Evolutionary conservation across 352 stramenopile species (phyloP).

Genomic region (Globisporangium okanoganense): DNA sequence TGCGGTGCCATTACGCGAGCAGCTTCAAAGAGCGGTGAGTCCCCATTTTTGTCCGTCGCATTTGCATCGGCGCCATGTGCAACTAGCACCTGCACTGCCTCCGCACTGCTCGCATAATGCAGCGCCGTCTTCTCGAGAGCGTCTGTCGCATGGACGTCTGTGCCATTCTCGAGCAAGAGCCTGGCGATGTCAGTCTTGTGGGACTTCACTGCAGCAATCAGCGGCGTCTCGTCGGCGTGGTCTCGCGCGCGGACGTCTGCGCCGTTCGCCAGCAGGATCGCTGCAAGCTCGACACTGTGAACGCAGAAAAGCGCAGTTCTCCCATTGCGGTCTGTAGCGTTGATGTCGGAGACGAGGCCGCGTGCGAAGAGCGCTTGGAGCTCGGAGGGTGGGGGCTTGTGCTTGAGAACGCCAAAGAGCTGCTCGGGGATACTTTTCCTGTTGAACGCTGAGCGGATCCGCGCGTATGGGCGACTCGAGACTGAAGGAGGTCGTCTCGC

Average conservation of each 20-base stretch:
- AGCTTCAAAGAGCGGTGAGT: not conserved
- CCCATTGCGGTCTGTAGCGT: not conserved
- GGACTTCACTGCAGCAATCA: not conserved
- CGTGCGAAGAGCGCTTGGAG: not conserved
- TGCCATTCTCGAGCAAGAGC: not conserved
- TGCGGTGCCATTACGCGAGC: not conserved
- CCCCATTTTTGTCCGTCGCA: not conserved
- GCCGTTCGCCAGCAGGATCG: not conserved
- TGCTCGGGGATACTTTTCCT: not conserved
- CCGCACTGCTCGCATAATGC: not conserved
- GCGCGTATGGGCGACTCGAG: constrained; percentile 25
- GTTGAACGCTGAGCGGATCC: not conserved
- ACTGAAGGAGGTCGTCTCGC: constrained; percentile 17
- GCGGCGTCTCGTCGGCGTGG: not conserved
- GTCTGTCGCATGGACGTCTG: not conserved
- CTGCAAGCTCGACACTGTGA: not conserved
- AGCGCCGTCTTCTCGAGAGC: not conserved
- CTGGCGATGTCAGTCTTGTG: not conserved
- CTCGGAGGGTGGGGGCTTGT: not conserved
- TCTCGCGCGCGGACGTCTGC: not conserved
- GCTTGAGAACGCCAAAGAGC: not conserved
- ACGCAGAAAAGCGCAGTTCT: not conserved
- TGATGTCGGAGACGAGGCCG: not conserved
- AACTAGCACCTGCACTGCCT: not conserved
- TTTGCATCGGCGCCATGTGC: not conserved